Base-by-base conservation (phyloP, 2,329 filamentous ascomycete species). In the Myriosclerotinia scirpicola region DNA sequence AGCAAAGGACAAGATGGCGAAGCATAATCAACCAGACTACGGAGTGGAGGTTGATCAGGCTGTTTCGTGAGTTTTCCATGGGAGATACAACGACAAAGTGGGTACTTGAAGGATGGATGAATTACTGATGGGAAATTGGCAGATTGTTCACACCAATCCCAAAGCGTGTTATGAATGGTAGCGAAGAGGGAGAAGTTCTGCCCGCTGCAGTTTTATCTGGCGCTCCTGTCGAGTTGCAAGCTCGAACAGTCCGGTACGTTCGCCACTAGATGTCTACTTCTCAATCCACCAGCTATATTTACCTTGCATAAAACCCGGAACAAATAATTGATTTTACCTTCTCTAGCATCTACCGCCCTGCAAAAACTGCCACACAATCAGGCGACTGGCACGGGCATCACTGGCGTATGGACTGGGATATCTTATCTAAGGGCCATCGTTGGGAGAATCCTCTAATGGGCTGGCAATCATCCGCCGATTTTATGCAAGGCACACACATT, bases 371-470 rank as follows among this genome's bases (percentile, higher is more conserved):
- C 46, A 97, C 94, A 54, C 95, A 99, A 80, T 98, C 94, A 44
- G 94, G 95, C 71, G 86, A 87, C 74, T 97, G 92, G 90, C 88
- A 91, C 77, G 82, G 86, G 66, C 87, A 91, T 77, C 86, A 90
- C 76, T 99, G 95, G 95, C 90, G 93, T 61, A 96, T 99, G 93
- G 95, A 99, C 79, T 99, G 95, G 95, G 95, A 99, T 78, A 87
- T 96, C 59, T 84, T 98, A 42, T 81, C 84, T 74, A 97, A 96
- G 82, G 95, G 95, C 69, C 92, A 97, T 80, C 87, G 95, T 74
- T 99, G 95, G 96, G 95, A 99, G 83, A 99, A 99, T 81, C 92
- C 90, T 56, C 81, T 99, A 78, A 99, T 99, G 87, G 95, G 95
- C 69, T 99, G 96, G 96, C 93, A 97, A 78, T 98, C 94, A 34